A percentile compares a stretch with the other conserved stretches of the same genome.
phyloP scores from a whole-genome alignment of 176 grass and related monocot genomes.

The Eragrostis curvula region DNA sequence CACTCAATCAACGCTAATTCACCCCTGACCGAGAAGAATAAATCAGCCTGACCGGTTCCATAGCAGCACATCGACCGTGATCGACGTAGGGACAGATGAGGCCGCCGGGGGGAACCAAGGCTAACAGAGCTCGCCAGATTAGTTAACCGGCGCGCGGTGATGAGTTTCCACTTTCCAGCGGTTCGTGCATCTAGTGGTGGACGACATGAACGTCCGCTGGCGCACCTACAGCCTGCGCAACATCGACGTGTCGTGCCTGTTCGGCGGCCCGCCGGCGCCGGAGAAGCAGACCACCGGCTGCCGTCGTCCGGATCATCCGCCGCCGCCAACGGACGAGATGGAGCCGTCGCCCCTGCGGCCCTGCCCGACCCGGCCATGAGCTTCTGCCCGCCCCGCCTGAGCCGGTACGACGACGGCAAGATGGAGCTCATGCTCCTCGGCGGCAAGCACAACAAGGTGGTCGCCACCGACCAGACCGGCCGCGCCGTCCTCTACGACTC shows the following conservation, averaged over 20 bases:
- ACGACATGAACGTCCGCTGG: not conserved
- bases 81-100: too few relatives aligned
- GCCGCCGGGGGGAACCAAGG: too few relatives aligned
- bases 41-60: too few relatives aligned
- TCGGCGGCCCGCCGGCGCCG: not conserved
- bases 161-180: constrained; percentile 17
- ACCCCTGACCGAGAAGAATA: too few relatives aligned
- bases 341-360: not conserved
- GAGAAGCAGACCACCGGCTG: too few relatives aligned
- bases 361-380: not conserved
- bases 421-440: not conserved
- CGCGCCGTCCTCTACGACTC: too few relatives aligned
- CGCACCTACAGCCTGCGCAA: not conserved
- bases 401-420: fast-evolving
- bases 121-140: too few relatives aligned
- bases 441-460: not conserved
- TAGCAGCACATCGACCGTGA: too few relatives aligned
- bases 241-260: too few relatives aligned
- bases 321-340: not conserved
- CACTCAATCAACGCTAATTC: too few relatives aligned
- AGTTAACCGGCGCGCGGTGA: not conserved
- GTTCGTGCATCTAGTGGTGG: not conserved
- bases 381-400: not conserved
- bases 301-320: not conserved
- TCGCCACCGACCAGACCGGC: not conserved